Base-by-base conservation (phyloP, 2,329 filamentous ascomycete genomes). In the Trichoderma lentiforme region DNA sequence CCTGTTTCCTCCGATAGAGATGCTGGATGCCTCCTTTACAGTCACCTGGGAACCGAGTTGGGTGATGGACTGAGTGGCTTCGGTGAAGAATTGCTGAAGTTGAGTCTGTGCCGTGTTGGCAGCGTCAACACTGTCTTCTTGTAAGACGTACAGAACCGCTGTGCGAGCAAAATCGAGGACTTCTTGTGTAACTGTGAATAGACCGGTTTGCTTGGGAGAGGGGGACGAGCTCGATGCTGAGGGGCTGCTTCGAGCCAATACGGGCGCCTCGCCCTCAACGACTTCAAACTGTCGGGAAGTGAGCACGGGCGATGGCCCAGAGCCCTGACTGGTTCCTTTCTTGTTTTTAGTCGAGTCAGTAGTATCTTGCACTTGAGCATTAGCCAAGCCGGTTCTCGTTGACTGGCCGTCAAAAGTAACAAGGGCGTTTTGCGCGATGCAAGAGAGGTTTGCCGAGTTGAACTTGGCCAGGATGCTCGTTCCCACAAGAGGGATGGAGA, bases 391-490 rank as follows among this genome's bases (percentile, higher is more conserved):
- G 15, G 78, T 74, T 34, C 84, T 81, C 4, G 81, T 78, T 2
- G 83, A 81, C 70, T 81, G 81, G 5, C 91, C 91, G 75, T 93
- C 88, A 80, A 98, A 97, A 0, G 93, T 94, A 18, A 98, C 91
- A 4, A 99, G 86, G 0, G 94, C 91, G 77, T 98, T 98, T 80
- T 98, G 92, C 0, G 91, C 89, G 9, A 89, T 89, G 81, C 96
- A 99, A 70, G 92, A 94, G 18, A 97, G 84, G 74, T 92, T 92
- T 36, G 88, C 88, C 6, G 86, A 83, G 77, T 92, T 95, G 80
- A 98, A 93, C 62, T 94, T 88, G 1, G 91, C 89, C 70, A 97
- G 83, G 66, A 98, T 88, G 8, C 86, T 86, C 1, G 88, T 88
- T 4, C 88, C 86, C 58, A 92, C 89, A 1, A 99, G 87, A 0